Evolutionary conservation across 2,329 filamentous ascomycete species (phyloP).

Genomic region (Calonectria naviculata): DNA sequence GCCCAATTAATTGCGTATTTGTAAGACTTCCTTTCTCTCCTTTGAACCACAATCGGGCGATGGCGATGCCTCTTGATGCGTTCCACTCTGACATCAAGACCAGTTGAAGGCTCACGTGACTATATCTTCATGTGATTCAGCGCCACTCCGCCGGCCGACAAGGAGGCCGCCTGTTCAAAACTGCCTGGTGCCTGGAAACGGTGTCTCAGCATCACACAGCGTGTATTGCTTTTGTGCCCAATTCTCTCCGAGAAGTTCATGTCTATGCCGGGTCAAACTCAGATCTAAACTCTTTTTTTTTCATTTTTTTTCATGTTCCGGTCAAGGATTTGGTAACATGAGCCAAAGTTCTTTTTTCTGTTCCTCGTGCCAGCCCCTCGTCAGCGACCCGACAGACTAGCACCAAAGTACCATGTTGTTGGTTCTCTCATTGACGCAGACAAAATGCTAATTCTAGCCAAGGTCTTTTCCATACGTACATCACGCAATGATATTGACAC

Average conservation of each 20-base stretch:
- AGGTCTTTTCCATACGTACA: background rate
- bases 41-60: background rate
- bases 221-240: background rate
- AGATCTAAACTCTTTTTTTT: background rate
- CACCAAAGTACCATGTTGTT: background rate
- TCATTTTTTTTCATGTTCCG: background rate
- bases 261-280: background rate
- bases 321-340: background rate
- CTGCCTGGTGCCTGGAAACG: no score
- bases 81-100: background rate
- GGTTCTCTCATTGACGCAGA: background rate
- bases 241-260: background rate
- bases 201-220: background rate
- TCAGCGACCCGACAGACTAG: background rate
- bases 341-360: constrained; percentile 8
- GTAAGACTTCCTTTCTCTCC: background rate
- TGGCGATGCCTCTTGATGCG: background rate
- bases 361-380: background rate
- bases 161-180: background rate
- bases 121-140: background rate
- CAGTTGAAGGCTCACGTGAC: background rate
- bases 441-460: background rate
- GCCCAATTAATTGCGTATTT: background rate
- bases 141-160: background rate
- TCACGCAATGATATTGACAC: background rate